Evolutionary conservation across 768 basidiomycete species (phyloP), one percentile per base, ranked within the genome.

Genomic region (Pulveroboletus sp.): DNA sequence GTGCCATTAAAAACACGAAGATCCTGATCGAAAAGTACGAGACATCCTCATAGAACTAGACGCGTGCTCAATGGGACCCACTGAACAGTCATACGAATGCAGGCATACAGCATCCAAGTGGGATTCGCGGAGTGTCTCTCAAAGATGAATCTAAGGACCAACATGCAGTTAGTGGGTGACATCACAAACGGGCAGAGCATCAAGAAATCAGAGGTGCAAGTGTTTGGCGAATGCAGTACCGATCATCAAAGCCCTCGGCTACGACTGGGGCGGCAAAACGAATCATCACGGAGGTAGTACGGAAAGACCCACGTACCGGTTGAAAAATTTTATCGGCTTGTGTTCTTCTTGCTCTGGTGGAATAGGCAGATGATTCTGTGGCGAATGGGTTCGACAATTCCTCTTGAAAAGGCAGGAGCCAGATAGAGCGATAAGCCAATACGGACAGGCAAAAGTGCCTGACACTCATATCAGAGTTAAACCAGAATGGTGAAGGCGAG

Each of bases 251-350:
- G 80, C 75, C 58, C 26, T 57, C 51, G 64, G 76, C 79, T 84
- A 83, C 72, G 82, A 83, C 82, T 84, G 82, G 82, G 82, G 82
- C 82, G 82, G 81, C 82, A 83, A 76, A 37, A 65, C 64, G 77
- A 76, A 71, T 81, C 82, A 82, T 84, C 82, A 75, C 40, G 32
- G 18, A 6, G 12, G 8, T 12, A 30, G 3, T 9, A 5, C 14
- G 42, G 31, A 53, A 50, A 18, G 21, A 6, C 7, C 30, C 31
- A 70, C 74, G 69, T 55, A 74, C 75, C 24, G 11, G 18, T 27
- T 12, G 6, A 15, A 14, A 24, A 21, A 2, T 10, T 18, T 49
- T 35, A 21, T 26, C n/a, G 17, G 7, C 44, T 48, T 21, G 37
- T 6, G 12, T 21, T 27, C 42, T 32, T 37, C 42, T 44, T 50